Evolutionary conservation across 176 grass and related monocot species (phyloP).

Genomic region (Ensete ventricosum): DNA sequence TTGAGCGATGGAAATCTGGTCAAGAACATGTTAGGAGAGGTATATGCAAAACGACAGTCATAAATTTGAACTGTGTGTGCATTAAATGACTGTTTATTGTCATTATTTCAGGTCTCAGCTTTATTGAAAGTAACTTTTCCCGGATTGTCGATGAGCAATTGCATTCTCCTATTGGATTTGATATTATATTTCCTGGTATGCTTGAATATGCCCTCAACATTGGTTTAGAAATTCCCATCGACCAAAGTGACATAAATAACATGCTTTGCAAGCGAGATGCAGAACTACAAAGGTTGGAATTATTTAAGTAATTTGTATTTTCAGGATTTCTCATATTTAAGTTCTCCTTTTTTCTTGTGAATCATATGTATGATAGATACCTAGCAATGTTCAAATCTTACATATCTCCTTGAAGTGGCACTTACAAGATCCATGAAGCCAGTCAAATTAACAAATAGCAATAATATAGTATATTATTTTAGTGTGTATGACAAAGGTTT

Average conservation of each 20-base stretch:
- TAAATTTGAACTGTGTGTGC: background rate
- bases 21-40: slow-evolving; percentile 49
- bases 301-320: slow-evolving; percentile 1
- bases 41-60: slow-evolving; percentile 14
- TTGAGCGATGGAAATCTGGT: slow-evolving; percentile 60
- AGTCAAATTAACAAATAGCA: too few relatives aligned
- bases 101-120: slow-evolving; percentile 35
- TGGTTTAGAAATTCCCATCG: slow-evolving; percentile 35
- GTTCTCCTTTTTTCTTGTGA: background rate
- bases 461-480: too few relatives aligned
- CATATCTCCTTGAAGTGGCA: background rate
- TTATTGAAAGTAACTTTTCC: slow-evolving; percentile 44
- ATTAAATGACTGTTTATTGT: background rate
- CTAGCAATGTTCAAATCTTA: background rate
- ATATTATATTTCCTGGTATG: slow-evolving; percentile 55
- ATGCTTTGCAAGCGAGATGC: slow-evolving; percentile 30
- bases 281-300: slow-evolving; percentile 49
- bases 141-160: slow-evolving; percentile 30
- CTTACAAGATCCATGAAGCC: too few relatives aligned
- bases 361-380: background rate
- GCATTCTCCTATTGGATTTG: slow-evolving; percentile 54
- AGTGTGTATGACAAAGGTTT: too few relatives aligned
- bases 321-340: background rate
- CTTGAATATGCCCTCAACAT: slow-evolving; percentile 42
- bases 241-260: slow-evolving; percentile 16